Evolutionary conservation across 2,329 filamentous ascomycete genomes (phyloP).

Genomic region (Aurifilum marmelostoma): DNA sequence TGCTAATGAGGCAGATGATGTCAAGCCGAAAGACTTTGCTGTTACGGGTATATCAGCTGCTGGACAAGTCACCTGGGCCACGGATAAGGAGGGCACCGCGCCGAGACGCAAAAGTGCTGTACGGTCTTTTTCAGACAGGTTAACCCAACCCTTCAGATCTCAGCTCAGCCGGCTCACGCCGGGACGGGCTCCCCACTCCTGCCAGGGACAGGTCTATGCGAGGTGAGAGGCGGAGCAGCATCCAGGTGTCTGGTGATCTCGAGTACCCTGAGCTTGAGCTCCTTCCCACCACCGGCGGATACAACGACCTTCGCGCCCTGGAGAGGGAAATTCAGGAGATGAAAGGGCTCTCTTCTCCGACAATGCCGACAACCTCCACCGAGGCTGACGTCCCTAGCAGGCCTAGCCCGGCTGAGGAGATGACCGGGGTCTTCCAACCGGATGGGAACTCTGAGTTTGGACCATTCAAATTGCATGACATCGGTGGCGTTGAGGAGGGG

Average conservation of each 20-base stretch:
- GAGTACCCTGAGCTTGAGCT: slow-evolving; percentile 35
- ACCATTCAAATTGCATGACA: not conserved
- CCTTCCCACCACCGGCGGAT: slow-evolving; percentile 29
- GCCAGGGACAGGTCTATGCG: slow-evolving; percentile 20
- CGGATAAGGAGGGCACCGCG: slow-evolving; percentile 31
- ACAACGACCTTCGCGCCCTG: slow-evolving; percentile 31
- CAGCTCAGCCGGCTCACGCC: slow-evolving; percentile 36
- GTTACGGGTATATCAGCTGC: slow-evolving; percentile 31
- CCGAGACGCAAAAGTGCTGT: slow-evolving; percentile 20
- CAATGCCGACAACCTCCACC: not conserved
- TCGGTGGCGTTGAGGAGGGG: slow-evolving; percentile 8
- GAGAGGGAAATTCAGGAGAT: slow-evolving; percentile 32
- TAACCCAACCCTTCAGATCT: slow-evolving; percentile 38
- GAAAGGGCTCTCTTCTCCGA: slow-evolving; percentile 22
- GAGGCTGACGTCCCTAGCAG: not conserved
- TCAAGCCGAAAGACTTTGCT: slow-evolving; percentile 39
- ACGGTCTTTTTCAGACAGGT: slow-evolving; percentile 37
- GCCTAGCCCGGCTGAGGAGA: slow-evolving; percentile 14
- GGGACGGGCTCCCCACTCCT: slow-evolving; percentile 23
- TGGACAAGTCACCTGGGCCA: slow-evolving; percentile 35
- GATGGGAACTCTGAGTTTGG: slow-evolving; percentile 14
- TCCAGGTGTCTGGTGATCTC: slow-evolving; percentile 25
- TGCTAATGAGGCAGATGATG: slow-evolving; percentile 33
- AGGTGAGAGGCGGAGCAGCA: slow-evolving; percentile 26
- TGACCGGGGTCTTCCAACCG: slow-evolving; percentile 14